Evolutionary conservation across 768 basidiomycete genomes (phyloP), one percentile per base, ranked within the genome.

Genomic region (Trametopsis cervina): DNA sequence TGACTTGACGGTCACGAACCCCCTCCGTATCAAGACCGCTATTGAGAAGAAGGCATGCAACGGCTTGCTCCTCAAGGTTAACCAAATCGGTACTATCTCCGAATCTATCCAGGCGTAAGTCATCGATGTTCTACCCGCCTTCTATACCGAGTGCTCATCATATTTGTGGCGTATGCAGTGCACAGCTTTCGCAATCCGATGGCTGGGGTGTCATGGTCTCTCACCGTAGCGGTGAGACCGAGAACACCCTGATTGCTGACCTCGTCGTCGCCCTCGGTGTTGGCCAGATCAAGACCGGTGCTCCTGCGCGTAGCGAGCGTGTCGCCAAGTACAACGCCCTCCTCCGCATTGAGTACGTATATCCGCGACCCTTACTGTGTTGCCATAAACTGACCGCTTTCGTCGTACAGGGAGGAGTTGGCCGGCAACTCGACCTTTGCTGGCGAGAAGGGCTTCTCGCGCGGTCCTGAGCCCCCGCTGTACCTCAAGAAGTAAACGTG

Each of bases 31-130:
- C 83, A 89, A 90, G 81, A 95, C 90, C 33, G 96, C 96, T 59
- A 96, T 98, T 55, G 89, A 97, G 75, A 96, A 95, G 83, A 97
- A 95, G 81, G 90, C 96, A 29, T 98, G 95, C 83, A 98, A 98
- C 63, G 96, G 91, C 65, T 80, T 99, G 35, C 80, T 99, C 54
- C 83, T 99, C 70, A 99, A 98, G 85, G 87, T 97, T 70, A 98
- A 97, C 80, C 95, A 99, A 71, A 98, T 98, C 64, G 96, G 96
- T 60, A 94, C 94, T 54, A 92, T 99, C 70, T 91, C 90, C 40
- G 95, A 99, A 72, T 95, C 95, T 21, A 96, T 99, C 71, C 92
- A 96, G 68, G 95, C 17, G 11, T 4, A 22, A 35, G 6, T 23
- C 18, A 33, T 23, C 15, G 4, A 7, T 18, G 11, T 36, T 17